These are phyloP conservation scores for Diaporthe nobilis DNA, from an alignment of 2,329 filamentous ascomycete genomes.

Conservation along the genomic window DNA sequence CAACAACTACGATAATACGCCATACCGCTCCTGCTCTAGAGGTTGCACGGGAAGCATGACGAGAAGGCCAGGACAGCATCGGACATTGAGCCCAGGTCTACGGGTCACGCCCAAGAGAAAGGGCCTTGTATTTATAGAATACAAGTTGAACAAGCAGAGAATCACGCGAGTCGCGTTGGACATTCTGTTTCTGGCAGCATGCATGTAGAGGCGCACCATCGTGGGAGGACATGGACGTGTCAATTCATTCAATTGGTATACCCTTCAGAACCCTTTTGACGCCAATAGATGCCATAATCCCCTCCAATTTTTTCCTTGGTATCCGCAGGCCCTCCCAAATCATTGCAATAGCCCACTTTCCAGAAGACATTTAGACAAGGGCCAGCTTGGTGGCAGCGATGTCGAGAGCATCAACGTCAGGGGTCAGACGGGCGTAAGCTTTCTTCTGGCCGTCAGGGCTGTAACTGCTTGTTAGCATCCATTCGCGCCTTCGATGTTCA, in stretches of 20 bases:
- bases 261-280: constrained; percentile 41
- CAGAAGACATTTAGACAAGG: constrained; percentile 83
- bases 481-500: neutral
- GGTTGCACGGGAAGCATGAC: neutral
- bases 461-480: constrained; percentile 41
- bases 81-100: neutral
- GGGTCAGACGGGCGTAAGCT: constrained; percentile 94
- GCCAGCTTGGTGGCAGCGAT: constrained; percentile 99
- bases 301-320: constrained; percentile 38
- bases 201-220: constrained; percentile 9
- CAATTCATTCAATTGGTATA: constrained; percentile 44
- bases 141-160: neutral
- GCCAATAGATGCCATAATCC: constrained; percentile 40
- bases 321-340: constrained; percentile 36
- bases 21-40: neutral
- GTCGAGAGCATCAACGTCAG: constrained; percentile 98
- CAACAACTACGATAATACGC: neutral
- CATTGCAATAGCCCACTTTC: constrained; percentile 50
- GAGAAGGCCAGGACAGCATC: neutral
- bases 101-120: neutral
- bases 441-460: constrained; percentile 99
- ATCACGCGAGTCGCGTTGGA: neutral
- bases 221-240: constrained; percentile 40
- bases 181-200: neutral
- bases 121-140: neutral